Evolutionary conservation across 2,329 filamentous ascomycete species (phyloP).

Genomic region (Neurospora crassa): DNA sequence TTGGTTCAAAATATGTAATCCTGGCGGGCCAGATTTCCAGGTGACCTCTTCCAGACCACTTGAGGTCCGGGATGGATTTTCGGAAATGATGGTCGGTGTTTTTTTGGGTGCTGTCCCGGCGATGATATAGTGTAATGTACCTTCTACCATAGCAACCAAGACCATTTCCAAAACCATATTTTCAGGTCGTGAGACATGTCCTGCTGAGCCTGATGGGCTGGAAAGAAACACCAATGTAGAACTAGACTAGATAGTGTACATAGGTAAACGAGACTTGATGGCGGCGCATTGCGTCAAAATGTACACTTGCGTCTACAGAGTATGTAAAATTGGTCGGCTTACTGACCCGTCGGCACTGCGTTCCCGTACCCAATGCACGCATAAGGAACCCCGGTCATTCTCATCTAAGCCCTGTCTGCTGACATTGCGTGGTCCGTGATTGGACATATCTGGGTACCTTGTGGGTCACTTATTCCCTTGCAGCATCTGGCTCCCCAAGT

Average conservation of each 20-base stretch:
- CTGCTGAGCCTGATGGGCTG: neutral
- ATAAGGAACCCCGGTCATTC: constrained; percentile 5
- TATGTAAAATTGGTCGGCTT: neutral
- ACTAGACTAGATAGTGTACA: too few species aligned
- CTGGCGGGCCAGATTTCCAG: too few species aligned
- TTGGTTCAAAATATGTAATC: too few species aligned
- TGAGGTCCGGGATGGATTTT: too few species aligned
- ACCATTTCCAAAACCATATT: too few species aligned
- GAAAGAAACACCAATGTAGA: neutral
- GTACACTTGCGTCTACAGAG: neutral
- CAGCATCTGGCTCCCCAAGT: constrained; percentile 5
- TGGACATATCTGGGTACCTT: constrained; percentile 6
- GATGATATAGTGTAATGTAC: too few species aligned
- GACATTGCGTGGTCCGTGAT: constrained; percentile 16
- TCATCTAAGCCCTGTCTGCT: constrained; percentile 14
- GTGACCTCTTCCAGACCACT: too few species aligned
- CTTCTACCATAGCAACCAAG: too few species aligned
- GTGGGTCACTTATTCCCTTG: constrained; percentile 10
- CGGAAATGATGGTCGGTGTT: too few species aligned
- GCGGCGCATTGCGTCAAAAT: neutral
- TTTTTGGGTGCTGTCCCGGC: too few species aligned
- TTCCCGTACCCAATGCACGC: neutral
- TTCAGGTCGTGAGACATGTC: too few species aligned
- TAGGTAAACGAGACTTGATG: neutral
- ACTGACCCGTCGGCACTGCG: neutral